phyloP scores from a whole-genome alignment of 1,284 basidiomycete species.

The Coniferiporia weirii region DNA sequence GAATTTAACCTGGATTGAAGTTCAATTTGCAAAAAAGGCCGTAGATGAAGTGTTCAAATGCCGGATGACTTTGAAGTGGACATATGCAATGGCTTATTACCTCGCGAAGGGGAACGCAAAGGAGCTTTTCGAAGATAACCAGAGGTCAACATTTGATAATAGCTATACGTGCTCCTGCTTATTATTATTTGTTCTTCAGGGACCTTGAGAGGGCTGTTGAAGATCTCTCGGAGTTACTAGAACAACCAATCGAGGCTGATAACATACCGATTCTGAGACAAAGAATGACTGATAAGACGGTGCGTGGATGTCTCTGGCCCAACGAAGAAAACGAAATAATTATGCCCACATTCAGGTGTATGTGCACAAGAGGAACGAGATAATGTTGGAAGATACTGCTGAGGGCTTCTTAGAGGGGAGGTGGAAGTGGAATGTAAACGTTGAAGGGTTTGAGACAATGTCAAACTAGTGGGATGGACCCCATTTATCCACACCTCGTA shows the following conservation, averaged over 20 bases:
- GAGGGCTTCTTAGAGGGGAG: slow-evolving; percentile 85
- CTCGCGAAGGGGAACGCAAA: slow-evolving; percentile 86
- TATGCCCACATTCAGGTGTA: slow-evolving; percentile 58
- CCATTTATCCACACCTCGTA: background rate
- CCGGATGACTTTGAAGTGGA: slow-evolving; percentile 97
- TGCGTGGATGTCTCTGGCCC: slow-evolving; percentile 31
- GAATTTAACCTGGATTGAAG: slow-evolving; percentile 95
- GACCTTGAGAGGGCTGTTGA: slow-evolving; percentile 95
- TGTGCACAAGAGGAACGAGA: slow-evolving; percentile 93
- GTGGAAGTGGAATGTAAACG: slow-evolving; percentile 67
- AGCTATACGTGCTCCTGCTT: background rate
- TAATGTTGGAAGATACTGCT: slow-evolving; percentile 91
- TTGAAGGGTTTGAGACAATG: slow-evolving; percentile 54
- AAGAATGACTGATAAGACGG: slow-evolving; percentile 92
- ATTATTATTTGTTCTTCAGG: slow-evolving; percentile 35
- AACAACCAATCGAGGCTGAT: slow-evolving; percentile 85
- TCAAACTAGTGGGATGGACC: background rate
- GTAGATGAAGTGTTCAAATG: slow-evolving; percentile 89
- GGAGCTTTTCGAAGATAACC: slow-evolving; percentile 96
- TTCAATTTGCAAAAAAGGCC: slow-evolving; percentile 97
- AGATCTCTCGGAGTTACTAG: slow-evolving; percentile 87
- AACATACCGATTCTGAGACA: slow-evolving; percentile 79
- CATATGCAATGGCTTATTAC: slow-evolving; percentile 99
- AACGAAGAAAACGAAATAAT: slow-evolving; percentile 3
- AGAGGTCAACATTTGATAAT: slow-evolving; percentile 49